Conservation (phyloP, 2,329 filamentous ascomycete genomes). For the Aureobasidium uvarum region DNA sequence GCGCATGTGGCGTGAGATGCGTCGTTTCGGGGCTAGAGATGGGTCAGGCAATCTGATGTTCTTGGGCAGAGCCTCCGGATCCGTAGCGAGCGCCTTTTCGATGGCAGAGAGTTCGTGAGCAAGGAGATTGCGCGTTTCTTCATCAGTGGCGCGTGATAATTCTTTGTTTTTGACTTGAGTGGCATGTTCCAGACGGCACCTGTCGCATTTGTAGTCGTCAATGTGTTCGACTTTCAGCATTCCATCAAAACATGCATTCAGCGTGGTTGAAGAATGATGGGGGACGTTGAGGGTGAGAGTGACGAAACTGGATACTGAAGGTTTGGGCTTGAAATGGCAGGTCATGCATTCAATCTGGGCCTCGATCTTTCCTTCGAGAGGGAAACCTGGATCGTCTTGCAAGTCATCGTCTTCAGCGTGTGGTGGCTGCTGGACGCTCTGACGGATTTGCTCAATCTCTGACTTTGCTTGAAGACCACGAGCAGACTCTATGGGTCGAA, state of each 20-base stretch:
- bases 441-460: slow-evolving; percentile 21
- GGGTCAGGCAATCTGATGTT: slow-evolving; percentile 73
- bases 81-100: slow-evolving; percentile 66
- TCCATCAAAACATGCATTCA: slow-evolving; percentile 87
- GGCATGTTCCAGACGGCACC: slow-evolving; percentile 82
- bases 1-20: slow-evolving; percentile 82
- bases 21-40: slow-evolving; percentile 72
- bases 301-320: slow-evolving; percentile 81
- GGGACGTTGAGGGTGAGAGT: slow-evolving; percentile 91
- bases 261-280: slow-evolving; percentile 70
- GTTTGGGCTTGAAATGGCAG: slow-evolving; percentile 85
- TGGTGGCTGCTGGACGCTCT: slow-evolving; percentile 24
- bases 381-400: slow-evolving; percentile 65
- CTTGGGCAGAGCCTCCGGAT: slow-evolving; percentile 74
- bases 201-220: slow-evolving; percentile 94
- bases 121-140: slow-evolving; percentile 47
- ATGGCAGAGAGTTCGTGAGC: slow-evolving; percentile 64
- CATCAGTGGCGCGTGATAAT: slow-evolving; percentile 42
- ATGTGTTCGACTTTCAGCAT: slow-evolving; percentile 95
- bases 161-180: slow-evolving; percentile 55
- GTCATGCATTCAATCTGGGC: slow-evolving; percentile 93
- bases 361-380: slow-evolving; percentile 86
- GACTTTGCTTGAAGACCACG: slow-evolving; percentile 14
- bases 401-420: slow-evolving; percentile 37
- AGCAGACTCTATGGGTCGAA: slow-evolving; percentile 8